Evolutionary conservation across 495 filamentous ascomycete genomes (phyloP).

Genomic region (Pyrenopolyporus hunteri): DNA sequence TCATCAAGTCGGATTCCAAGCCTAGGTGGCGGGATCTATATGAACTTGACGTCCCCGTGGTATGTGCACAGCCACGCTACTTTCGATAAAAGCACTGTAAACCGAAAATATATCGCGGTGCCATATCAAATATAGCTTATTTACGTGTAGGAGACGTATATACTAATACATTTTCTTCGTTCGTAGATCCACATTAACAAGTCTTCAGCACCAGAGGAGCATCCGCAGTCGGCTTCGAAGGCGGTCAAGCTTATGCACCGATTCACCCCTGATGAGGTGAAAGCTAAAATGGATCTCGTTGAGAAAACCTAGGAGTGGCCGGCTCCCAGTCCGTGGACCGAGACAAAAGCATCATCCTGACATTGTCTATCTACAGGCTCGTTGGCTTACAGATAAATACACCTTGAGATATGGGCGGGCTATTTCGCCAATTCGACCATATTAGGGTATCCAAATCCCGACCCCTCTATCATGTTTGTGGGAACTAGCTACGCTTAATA

Average conservation of each 20-base stretch:
- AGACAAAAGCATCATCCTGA: background rate
- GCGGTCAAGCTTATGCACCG: conserved; percentile 84
- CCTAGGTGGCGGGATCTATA: conserved; percentile 76
- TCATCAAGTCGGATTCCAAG: conserved; percentile 68
- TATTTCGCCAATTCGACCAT: too few species aligned
- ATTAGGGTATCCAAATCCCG: background rate
- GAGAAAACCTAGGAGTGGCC: conserved; percentile 49
- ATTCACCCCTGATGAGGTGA: conserved; percentile 72
- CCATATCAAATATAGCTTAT: background rate
- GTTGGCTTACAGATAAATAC: background rate
- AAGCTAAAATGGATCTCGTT: conserved; percentile 70
- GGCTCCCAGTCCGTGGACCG: background rate
- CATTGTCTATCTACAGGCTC: background rate
- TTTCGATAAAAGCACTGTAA: too few species aligned
- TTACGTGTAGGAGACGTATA: background rate
- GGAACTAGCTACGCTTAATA: conserved; percentile 35
- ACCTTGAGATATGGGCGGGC: too few species aligned
- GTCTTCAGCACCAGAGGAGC: conserved; percentile 53
- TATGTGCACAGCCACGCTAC: conserved; percentile 52
- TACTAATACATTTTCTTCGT: background rate
- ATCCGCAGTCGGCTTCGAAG: conserved; percentile 59
- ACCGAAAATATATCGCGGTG: too few species aligned
- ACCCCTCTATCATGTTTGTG: background rate
- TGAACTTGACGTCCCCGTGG: conserved; percentile 89
- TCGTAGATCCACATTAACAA: conserved; percentile 70